A percentile compares a stretch with the other conserved stretches of the same genome.
phyloP scores from a whole-genome alignment of 2,329 filamentous ascomycete genomes.

The Pseudopithomyces chartarum region DNA sequence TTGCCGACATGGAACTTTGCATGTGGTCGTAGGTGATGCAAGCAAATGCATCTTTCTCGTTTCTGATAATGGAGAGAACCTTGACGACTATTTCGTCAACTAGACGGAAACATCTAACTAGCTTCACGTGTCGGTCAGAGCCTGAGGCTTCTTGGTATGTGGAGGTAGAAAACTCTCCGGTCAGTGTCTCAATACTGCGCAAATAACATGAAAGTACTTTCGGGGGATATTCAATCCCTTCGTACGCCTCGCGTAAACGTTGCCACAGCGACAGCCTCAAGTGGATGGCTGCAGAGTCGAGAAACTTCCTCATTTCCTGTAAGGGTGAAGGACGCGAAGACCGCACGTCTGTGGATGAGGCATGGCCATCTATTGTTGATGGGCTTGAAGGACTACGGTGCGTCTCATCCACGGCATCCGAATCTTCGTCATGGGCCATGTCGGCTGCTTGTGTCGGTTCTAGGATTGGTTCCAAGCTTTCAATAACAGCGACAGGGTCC shows the following conservation, averaged over 20 bases:
- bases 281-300: conserved; percentile 80
- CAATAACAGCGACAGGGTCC: conserved; percentile 83
- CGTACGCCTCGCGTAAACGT: conserved; percentile 86
- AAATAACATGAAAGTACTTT: conserved; percentile 89
- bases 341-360: conserved; percentile 10
- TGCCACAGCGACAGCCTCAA: conserved; percentile 88
- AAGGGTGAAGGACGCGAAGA: conserved; percentile 46
- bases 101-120: conserved; percentile 78
- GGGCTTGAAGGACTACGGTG: conserved; percentile 15
- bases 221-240: conserved; percentile 79
- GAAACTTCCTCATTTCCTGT: conserved; percentile 82
- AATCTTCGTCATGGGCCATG: conserved; percentile 3
- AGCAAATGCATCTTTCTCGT: conserved; percentile 74
- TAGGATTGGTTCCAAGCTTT: conserved; percentile 88
- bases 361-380: conserved; percentile 14
- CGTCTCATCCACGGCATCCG: conserved; percentile 12
- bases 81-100: conserved; percentile 77
- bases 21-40: conserved; percentile 83
- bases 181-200: conserved; percentile 81
- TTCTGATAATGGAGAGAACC: conserved; percentile 68
- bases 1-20: conserved; percentile 70
- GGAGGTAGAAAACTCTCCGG: conserved; percentile 68
- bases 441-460: conserved; percentile 59
- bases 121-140: conserved; percentile 69
- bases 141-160: conserved; percentile 60